phyloP scores from a whole-genome alignment of 2,329 filamentous ascomycete genomes.

The Ophiostoma australiae region DNA sequence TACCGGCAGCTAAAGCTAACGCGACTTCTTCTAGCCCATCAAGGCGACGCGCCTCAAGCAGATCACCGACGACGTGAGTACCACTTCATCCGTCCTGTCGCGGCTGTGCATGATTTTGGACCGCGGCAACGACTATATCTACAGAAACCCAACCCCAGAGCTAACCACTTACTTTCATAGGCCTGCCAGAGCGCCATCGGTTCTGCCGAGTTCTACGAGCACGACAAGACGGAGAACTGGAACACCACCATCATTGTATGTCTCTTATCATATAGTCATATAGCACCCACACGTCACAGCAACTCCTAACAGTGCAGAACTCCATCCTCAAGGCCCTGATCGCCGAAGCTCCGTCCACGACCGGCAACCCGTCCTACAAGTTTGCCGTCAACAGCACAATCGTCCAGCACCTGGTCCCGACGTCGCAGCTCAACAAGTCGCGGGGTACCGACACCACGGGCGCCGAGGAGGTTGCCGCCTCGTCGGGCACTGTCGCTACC shows the following conservation, averaged over 20 bases:
- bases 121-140: not conserved
- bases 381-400: constrained; percentile 98
- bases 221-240: constrained; percentile 78
- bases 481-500: constrained; percentile 44
- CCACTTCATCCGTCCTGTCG: no score
- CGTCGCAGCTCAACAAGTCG: constrained; percentile 58
- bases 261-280: constrained; percentile 27
- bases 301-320: constrained; percentile 48
- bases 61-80: constrained; percentile 74
- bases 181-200: constrained; percentile 77
- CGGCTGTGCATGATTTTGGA: not conserved
- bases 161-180: constrained; percentile 41
- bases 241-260: constrained; percentile 89
- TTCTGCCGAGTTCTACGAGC: constrained; percentile 74
- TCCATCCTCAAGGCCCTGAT: constrained; percentile 72
- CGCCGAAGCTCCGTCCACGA: constrained; percentile 61
- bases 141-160: not conserved
- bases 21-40: constrained; percentile 64
- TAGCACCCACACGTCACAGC: not conserved
- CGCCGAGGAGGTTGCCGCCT: constrained; percentile 49
- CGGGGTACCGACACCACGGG: constrained; percentile 45
- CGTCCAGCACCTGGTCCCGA: constrained; percentile 81
- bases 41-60: constrained; percentile 72
- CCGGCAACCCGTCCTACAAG: constrained; percentile 63
- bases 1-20: not conserved